A percentile compares a stretch with the other conserved stretches of the same genome.
phyloP scores from a whole-genome alignment of 345 rosid species.

The Gossypium longicalyx region DNA sequence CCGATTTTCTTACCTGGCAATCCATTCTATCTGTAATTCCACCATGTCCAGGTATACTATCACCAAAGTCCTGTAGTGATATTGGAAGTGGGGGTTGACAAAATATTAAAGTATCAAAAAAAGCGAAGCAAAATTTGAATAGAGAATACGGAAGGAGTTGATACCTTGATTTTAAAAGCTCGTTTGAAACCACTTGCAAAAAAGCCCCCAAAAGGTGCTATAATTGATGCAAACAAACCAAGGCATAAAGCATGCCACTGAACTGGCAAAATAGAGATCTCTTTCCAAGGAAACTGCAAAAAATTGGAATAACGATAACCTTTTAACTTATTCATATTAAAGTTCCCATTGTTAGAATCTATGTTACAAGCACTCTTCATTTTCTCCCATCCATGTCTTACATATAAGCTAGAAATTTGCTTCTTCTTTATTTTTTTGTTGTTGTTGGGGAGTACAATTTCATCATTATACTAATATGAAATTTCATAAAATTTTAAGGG shows the following conservation, averaged over 20 bases:
- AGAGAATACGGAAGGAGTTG: conserved; percentile 10
- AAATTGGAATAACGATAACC: not conserved
- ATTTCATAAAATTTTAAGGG: too few species aligned
- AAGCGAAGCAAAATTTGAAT: not conserved
- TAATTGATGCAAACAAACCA: conserved; percentile 93
- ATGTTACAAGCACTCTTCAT: not conserved
- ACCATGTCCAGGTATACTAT: conserved; percentile 99
- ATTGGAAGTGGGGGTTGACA: not conserved
- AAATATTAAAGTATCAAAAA: not conserved
- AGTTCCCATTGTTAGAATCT: not conserved
- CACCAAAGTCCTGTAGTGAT: conserved; percentile 81
- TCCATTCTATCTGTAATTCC: conserved; percentile 98
- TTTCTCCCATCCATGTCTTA: not conserved
- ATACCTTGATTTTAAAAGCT: conserved; percentile 93
- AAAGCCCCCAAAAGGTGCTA: conserved; percentile 99
- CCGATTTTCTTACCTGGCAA: conserved; percentile 60
- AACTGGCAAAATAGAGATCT: conserved; percentile 71
- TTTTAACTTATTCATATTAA: not conserved
- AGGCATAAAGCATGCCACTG: conserved; percentile 93
- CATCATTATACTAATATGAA: too few species aligned
- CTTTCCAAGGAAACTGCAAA: conserved; percentile 89
- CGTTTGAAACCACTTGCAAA: conserved; percentile 96
- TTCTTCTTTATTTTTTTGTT: too few species aligned
- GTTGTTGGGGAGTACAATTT: too few species aligned
- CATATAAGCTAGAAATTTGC: not conserved